Base-by-base conservation (phyloP, 192 early-diverging fungal genomes). In the Podila horticola region DNA sequence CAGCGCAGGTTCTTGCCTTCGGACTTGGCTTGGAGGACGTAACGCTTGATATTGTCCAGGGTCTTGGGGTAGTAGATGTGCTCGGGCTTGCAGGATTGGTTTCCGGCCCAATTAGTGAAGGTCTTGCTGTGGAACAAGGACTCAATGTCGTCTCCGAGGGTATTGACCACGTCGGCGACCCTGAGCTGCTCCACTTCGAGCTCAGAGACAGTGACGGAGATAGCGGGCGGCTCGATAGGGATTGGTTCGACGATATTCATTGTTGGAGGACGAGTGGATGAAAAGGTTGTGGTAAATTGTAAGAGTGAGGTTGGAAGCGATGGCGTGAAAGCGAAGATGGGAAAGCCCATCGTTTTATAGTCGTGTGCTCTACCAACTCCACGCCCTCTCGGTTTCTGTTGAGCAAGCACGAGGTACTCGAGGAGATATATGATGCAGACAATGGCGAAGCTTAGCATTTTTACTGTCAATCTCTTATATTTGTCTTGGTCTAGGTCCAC, bases 31-130 rank as follows among this genome's bases (percentile, higher is more conserved):
- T 49, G 48, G 1, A 62, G 29, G 1, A 83, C 59, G 41, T 74
- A 74, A 8, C 67, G 30, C 11, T 45, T 51, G 36, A 85, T 34
- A 20, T 85, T 74, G 4, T 74, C 12, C 1, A 83, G 29, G 0
- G 65, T 74, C 2, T 36, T 4, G 4, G 84, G 84, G 15, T 67
- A n/a, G 36, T 72, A 79, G 28, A 74, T 83, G 22, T 76, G 28
- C 19, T 66, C 64, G 29, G 84, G 84, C 9, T 45, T 29, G 15
- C 22, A 51, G 15, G 2, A 58, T 51, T 82, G 70, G 33, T 74
- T 74, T 38, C 51, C 26, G 1, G 72, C 72, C 76, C 76, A 84
- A 59, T 84, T 81, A 13, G 60, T 62, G 65, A 65, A 74, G 4
- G 38, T 26, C 26, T 50, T 45, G 30, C 6, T n/a, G 22, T 62